Evolutionary conservation across 2,329 filamentous ascomycete species (phyloP).

Genomic region (Stemphylium lycopersici): DNA sequence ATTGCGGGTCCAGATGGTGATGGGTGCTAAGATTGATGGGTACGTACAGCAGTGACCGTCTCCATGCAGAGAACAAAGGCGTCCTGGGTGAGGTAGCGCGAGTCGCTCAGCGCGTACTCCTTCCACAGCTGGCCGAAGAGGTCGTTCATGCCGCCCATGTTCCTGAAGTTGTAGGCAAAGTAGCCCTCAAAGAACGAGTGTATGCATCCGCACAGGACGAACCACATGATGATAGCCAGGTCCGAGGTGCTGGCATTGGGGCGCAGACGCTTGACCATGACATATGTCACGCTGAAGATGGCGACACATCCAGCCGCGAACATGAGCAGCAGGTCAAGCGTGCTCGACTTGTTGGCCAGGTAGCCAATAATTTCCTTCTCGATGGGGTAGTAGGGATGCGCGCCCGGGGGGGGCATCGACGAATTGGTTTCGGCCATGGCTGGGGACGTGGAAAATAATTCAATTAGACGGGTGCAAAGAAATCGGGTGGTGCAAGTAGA

Average conservation of each 20-base stretch:
- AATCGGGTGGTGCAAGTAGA: not conserved
- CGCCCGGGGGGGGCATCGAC: constrained; percentile 18
- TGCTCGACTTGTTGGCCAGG: constrained; percentile 68
- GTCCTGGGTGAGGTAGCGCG: constrained; percentile 78
- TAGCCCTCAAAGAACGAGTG: constrained; percentile 88
- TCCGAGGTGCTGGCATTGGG: constrained; percentile 62
- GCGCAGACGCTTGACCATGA: constrained; percentile 59
- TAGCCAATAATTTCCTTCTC: constrained; percentile 68
- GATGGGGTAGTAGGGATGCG: constrained; percentile 75
- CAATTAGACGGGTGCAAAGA: not conserved
- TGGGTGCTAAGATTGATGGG: not conserved
- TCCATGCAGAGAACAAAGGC: constrained; percentile 89
- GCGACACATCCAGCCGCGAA: constrained; percentile 64
- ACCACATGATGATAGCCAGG: constrained; percentile 72
- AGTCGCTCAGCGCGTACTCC: constrained; percentile 87
- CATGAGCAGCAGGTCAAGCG: constrained; percentile 63
- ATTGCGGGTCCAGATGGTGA: not conserved
- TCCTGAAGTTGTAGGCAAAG: constrained; percentile 72
- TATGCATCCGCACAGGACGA: constrained; percentile 73
- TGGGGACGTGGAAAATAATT: not conserved
- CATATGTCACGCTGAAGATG: constrained; percentile 64
- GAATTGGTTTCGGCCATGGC: constrained; percentile 22
- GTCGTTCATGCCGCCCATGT: constrained; percentile 70
- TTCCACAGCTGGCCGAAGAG: constrained; percentile 90
- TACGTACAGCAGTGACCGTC: constrained; percentile 74